These are phyloP conservation scores for Cetradonia linearis DNA, from an alignment of 495 filamentous ascomycete genomes.

Conservation along the genomic window DNA sequence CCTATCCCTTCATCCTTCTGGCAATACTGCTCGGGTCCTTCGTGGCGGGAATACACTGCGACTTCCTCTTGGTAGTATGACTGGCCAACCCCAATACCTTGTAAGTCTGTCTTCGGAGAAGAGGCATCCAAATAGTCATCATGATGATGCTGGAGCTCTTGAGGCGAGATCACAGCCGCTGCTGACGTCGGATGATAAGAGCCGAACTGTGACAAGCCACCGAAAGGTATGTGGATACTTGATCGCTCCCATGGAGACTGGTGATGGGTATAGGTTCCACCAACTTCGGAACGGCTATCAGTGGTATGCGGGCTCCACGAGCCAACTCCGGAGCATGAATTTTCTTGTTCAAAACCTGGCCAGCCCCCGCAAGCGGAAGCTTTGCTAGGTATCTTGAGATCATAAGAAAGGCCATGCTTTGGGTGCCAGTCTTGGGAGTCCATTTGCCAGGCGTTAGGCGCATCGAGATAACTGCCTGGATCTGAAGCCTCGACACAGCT, in stretches of 20 bases:
- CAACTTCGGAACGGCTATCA: conserved; percentile 16
- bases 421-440: conserved; percentile 1
- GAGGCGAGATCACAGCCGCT: conserved; percentile 8
- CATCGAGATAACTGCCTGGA: conserved; percentile 7
- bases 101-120: conserved; percentile 8
- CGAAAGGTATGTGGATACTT: not conserved
- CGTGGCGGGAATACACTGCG: not conserved
- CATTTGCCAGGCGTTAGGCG: conserved; percentile 14
- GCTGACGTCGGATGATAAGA: conserved; percentile 1
- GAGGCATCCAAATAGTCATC: conserved; percentile 3
- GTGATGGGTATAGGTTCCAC: not conserved
- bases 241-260: conserved; percentile 9
- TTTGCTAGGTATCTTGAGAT: conserved; percentile 10
- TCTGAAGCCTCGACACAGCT: conserved; percentile 6
- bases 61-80: conserved; percentile 2
- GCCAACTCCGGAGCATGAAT: conserved; percentile 13
- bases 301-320: conserved; percentile 14
- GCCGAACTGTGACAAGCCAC: not conserved
- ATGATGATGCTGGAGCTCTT: conserved; percentile 10
- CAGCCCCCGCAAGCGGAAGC: conserved; percentile 1
- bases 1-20: conserved; percentile 11
- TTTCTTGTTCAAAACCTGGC: conserved; percentile 14
- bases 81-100: conserved; percentile 1
- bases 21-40: not conserved
- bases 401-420: not conserved